These are phyloP conservation scores for Staphylotrichum tortipilum DNA, from an alignment of 495 filamentous ascomycete genomes.

Conservation along the genomic window DNA sequence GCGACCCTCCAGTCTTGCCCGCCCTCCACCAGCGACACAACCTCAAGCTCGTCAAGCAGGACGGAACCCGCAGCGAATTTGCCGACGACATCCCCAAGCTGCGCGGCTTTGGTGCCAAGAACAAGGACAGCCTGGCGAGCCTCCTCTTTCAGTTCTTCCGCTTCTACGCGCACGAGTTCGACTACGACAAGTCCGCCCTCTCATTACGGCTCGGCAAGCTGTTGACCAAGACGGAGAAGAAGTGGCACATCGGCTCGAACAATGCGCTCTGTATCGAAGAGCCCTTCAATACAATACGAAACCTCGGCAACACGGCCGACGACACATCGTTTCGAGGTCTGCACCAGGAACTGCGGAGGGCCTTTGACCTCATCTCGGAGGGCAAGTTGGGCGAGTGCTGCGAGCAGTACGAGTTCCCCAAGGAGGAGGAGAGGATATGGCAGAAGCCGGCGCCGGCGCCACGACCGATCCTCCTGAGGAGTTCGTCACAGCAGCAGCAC, in stretches of 20 bases:
- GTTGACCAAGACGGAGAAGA: constrained; percentile 78
- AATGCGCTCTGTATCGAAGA: constrained; percentile 92
- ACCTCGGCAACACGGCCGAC: constrained; percentile 93
- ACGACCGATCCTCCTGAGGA: constrained; percentile 41
- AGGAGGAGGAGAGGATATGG: constrained; percentile 69
- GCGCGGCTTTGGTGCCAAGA: constrained; percentile 62
- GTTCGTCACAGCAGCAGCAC: constrained; percentile 40
- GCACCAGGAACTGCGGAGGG: constrained; percentile 79
- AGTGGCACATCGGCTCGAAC: constrained; percentile 67
- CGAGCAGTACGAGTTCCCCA: constrained; percentile 75
- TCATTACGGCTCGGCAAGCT: constrained; percentile 80
- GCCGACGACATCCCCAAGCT: constrained; percentile 74
- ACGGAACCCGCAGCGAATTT: constrained; percentile 64
- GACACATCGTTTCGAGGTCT: constrained; percentile 86
- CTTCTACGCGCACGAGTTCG: constrained; percentile 85
- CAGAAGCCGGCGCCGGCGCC: constrained; percentile 56
- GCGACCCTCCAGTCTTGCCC: constrained; percentile 79
- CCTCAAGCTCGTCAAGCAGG: constrained; percentile 47
- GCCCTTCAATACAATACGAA: constrained; percentile 88
- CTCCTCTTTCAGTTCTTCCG: constrained; percentile 91
- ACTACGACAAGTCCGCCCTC: constrained; percentile 76
- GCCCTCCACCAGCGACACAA: constrained; percentile 72
- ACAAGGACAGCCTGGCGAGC: constrained; percentile 73
- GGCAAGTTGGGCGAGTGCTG: constrained; percentile 72
- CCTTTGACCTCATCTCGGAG: constrained; percentile 69